Evolutionary conservation across 2,329 filamentous ascomycete genomes (phyloP).

Genomic region (Talaromyces sp.): DNA sequence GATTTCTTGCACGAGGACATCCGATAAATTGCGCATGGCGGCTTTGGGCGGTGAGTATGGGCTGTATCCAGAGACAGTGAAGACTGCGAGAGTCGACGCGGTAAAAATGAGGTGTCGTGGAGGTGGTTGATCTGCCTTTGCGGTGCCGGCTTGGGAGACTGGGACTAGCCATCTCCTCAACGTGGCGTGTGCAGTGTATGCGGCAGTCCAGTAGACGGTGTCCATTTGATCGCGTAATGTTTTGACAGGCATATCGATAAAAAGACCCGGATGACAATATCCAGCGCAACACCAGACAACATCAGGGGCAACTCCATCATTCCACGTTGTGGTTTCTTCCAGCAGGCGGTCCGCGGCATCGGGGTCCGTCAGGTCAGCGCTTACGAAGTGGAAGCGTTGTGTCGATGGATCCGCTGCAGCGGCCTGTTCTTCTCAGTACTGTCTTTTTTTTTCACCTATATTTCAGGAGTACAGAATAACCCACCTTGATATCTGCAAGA

Average conservation of each 20-base stretch:
- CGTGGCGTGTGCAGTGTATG: conserved; percentile 79
- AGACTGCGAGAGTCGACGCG: conserved; percentile 69
- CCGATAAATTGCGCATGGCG: conserved; percentile 76
- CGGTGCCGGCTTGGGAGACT: conserved; percentile 30
- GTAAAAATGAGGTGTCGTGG: conserved; percentile 82
- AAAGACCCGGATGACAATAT: conserved; percentile 67
- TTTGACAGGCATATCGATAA: conserved; percentile 67
- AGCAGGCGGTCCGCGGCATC: conserved; percentile 68
- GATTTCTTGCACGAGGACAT: conserved; percentile 78
- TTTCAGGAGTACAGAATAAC: conserved; percentile 16
- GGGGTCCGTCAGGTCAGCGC: conserved; percentile 71
- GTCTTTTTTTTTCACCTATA: not conserved
- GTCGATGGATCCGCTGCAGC: conserved; percentile 60
- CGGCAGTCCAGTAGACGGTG: conserved; percentile 82
- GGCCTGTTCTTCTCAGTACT: conserved; percentile 43
- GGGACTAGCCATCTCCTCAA: conserved; percentile 67
- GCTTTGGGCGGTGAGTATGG: conserved; percentile 82
- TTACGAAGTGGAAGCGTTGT: conserved; percentile 80
- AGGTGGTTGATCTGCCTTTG: conserved; percentile 22
- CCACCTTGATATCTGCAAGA: conserved; percentile 61
- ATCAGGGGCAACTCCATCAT: conserved; percentile 68
- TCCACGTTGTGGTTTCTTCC: conserved; percentile 71
- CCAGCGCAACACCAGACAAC: conserved; percentile 91
- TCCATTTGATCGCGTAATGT: conserved; percentile 78
- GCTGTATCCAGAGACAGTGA: conserved; percentile 74